Base-by-base conservation (phyloP, 1,284 basidiomycete genomes). In the Flammula alnicola region DNA sequence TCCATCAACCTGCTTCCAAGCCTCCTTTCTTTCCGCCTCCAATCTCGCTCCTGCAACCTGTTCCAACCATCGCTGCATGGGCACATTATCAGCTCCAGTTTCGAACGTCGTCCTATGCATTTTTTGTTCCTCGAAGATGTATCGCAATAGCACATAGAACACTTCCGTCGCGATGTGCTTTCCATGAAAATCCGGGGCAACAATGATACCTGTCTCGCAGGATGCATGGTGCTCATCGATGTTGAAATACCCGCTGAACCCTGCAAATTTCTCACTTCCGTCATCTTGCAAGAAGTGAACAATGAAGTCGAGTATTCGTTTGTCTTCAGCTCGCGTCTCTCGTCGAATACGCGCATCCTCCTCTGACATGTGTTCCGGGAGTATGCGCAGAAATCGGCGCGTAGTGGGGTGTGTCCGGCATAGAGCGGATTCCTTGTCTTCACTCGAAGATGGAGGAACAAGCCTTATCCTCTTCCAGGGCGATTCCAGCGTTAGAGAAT, bases 51-150 rank as follows among this genome's bases (percentile, higher is more conserved):
- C 71, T 11, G 71, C 67, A 23, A 70, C 64, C 7, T 65, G 67
- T 47, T 76, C 73, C 40, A 78, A 57, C 76, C 75, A 79, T 8
- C 62, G 60, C 16, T 70, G 64, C 77, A 79, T 78, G 1, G 63
- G 66, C 26, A 62, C 26, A 50, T 78, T 76, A 35, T 75, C 67
- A 35, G 56, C 63, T 7, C 59, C 64, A 4, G 75, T 76, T 41
- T 73, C 68, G 46, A 76, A 76, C 14, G 67, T 69, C 14, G 65
- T 66, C 27, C 75, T 63, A 47, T 77, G 72, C 29, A 77, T 47
- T n/a, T 65, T 66, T 20, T 60, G 59, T 43, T 72, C 66, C 44
- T 74, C 75, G 49, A 77, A 77, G 1, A 68, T 64, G 39, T 70
- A 71, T 49, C 57, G 61, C 39, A 77, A 55, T 19, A 74, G 30